phyloP scores from a whole-genome alignment of 2,329 filamentous ascomycete species.

The Nemania sp. region DNA sequence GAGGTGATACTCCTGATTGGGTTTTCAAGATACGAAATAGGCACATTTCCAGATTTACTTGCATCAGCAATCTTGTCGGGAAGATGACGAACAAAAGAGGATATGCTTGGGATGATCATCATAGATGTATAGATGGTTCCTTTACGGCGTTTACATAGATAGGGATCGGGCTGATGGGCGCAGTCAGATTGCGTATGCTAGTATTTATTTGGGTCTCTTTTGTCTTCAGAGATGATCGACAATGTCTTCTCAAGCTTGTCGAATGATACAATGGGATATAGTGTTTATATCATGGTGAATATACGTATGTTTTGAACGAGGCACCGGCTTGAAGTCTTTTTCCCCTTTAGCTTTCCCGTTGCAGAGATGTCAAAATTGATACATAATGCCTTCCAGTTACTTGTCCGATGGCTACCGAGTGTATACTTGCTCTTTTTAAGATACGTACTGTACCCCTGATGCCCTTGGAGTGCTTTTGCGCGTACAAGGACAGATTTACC shows the following conservation, averaged over 20 bases:
- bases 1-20: constrained; percentile 7
- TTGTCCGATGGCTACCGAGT: not conserved
- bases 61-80: constrained; percentile 7
- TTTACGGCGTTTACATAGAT: constrained; percentile 29
- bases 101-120: constrained; percentile 16
- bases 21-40: not conserved
- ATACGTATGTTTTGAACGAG: not conserved
- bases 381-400: too few relatives aligned
- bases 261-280: not conserved
- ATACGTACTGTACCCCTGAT: not conserved
- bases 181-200: not conserved
- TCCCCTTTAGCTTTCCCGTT: too few relatives aligned
- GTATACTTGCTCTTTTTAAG: not conserved
- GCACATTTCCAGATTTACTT: constrained; percentile 1
- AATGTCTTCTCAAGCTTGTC: not conserved
- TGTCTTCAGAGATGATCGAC: not conserved
- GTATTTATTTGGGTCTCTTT: constrained; percentile 17
- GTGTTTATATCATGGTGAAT: not conserved
- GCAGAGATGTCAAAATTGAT: not conserved
- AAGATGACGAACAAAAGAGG: constrained; percentile 18
- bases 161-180: constrained; percentile 12
- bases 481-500: constrained; percentile 18
- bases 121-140: constrained; percentile 27
- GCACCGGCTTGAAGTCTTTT: not conserved
- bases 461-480: too few relatives aligned